These are phyloP conservation scores for Syzygium malaccense DNA, from an alignment of 441 rosid species.

Conservation along the genomic window DNA sequence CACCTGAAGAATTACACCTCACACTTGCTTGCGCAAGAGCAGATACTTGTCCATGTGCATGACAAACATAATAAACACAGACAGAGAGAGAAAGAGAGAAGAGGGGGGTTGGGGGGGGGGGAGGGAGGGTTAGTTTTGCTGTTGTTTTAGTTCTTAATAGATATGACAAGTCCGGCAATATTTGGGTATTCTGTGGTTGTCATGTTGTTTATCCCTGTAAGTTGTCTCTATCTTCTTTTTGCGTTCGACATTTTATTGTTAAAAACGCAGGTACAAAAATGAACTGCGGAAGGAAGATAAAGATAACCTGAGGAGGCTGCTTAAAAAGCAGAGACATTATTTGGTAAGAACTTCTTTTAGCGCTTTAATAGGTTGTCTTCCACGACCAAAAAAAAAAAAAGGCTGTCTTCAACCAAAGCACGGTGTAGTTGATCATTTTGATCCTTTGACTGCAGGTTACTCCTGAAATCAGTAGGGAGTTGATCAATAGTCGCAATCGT, in stretches of 20 bases:
- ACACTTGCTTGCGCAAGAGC: too few species aligned
- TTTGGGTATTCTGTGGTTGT: neutral
- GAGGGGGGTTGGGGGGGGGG: neutral
- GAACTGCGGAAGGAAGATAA: conserved; percentile 74
- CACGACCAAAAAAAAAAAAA: neutral
- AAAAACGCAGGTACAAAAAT: conserved; percentile 62
- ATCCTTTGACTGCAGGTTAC: conserved; percentile 39
- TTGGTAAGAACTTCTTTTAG: conserved; percentile 34
- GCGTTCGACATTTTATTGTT: neutral
- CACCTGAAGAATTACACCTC: too few species aligned
- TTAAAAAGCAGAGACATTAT: conserved; percentile 64
- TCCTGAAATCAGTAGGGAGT: conserved; percentile 74
- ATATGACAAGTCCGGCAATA: neutral
- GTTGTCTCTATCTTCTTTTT: neutral
- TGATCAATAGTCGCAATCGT: conserved; percentile 64
- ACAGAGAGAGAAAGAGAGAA: neutral
- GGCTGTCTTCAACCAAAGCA: neutral
- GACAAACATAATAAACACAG: too few species aligned
- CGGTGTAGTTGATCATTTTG: neutral
- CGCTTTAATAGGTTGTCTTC: neutral
- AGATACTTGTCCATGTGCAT: too few species aligned
- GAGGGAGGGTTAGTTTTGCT: neutral
- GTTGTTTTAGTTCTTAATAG: neutral
- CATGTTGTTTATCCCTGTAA: neutral
- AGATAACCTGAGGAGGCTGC: conserved; percentile 51